Base-by-base conservation (phyloP, 768 basidiomycete species). In the Steccherinum ochraceum region DNA sequence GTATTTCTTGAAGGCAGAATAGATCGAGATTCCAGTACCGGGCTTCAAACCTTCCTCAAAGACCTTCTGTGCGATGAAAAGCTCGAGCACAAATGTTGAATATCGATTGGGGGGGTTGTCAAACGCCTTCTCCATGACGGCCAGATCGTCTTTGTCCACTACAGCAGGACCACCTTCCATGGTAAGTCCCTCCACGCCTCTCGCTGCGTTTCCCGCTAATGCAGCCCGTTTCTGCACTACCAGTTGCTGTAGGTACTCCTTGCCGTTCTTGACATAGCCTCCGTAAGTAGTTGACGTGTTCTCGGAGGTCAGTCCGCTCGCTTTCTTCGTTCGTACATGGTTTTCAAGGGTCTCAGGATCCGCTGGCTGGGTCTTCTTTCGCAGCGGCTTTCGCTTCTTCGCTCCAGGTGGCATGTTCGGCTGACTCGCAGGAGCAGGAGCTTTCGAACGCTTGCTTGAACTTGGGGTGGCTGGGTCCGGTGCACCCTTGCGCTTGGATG, bases 61-160 rank as follows among this genome's bases (percentile, higher is more conserved):
- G 45, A 68, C 68, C 50, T 71, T 70, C 39, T 66, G 59, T 1
- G 61, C 58, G 1, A 70, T 45, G 43, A 59, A 68, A 3, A 61
- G 48, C 48, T 64, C 59, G 4, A 69, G 46, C 1, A 54, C 67
- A 4, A 21, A 13, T 5, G 61, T 59, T 2, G 67, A 68, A 27
- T 56, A 59, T 23, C 50, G 46, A 51, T 66, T 67, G 2, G 68
- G 69, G 1, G 55, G 52, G 0, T 50, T 46, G 12, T 64, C 52
- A 24, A 71, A 65, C n/a, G 69, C 64, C 13, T 50, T 54, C 20
- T 23, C 61, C 4, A 69, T 52, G 3, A 58, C 24, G 18, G 57
- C 52, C 1, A 51, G 55, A 52, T 65, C 61, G 35, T 43, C 18
- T 7, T 11, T 21, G 42, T 43, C 42, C 7, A 7, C 18, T 10